Base-by-base conservation (phyloP, 441 rosid genomes). In the Raphanus hybrid region DNA sequence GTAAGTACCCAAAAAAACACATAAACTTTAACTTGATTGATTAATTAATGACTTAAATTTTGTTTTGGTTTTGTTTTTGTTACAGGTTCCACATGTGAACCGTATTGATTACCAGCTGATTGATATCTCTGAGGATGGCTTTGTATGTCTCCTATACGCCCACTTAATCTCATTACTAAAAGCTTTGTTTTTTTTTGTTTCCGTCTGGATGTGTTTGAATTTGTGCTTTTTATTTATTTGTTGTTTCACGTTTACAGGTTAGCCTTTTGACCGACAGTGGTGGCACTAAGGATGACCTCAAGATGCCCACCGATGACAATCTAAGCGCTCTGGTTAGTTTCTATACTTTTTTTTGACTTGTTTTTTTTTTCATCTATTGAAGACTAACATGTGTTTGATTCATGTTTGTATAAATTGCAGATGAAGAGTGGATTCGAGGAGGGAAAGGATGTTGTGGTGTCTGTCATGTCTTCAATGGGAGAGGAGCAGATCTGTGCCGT, bases 401-500 rank as follows among this genome's bases (percentile, higher is more conserved):
- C 2, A 1, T 34, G 39, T 6, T 29, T 59, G 64, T 59, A 11
- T 39, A 14, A 62, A 68, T 64, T 29, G 83, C 85, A 95, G 98
- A 90, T 95, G 84, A 93, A 84, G 89, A 89, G 84, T 50, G 99
- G 97, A 71, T 93, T 91, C 72, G 90, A 76, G 0, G 94, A 86
- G 52, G 99, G 98, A 1, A 94, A 90, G 72, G 99, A 94, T 80
- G 87, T 94, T 67, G 94, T 91, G 41, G 98, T 95, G 75, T 72
- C 92, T 59, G 99, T 95, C 70, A 93, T 92, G 98, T 89, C 88
- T 66, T 77, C 99, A 12, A 95, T 95, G 98, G 99, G 98, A 41
- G 99, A 95, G 89, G 99, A 95, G 92, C 99, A 92, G 91, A 95
- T 95, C 76, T 86, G 93, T 77, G 96, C 96, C 50, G 91, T 95